phyloP scores from a whole-genome alignment of 2,329 filamentous ascomycete genomes.

The Ophiostoma australiae region DNA sequence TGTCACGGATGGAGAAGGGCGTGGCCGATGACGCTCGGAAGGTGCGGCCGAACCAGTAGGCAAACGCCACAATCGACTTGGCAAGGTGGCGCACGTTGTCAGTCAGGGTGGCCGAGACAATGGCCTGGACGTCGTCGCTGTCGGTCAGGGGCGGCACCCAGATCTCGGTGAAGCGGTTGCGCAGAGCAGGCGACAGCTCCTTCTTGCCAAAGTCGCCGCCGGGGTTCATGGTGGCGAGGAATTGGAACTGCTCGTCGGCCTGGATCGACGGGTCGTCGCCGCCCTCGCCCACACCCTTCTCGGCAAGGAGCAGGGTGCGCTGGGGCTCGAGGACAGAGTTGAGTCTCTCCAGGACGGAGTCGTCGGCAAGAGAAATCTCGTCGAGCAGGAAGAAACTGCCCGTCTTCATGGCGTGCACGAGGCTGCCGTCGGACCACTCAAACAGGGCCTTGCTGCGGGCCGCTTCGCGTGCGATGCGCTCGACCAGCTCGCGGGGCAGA shows the following conservation, averaged over 20 bases:
- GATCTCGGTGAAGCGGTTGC: constrained; percentile 97
- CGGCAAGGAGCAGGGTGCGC: constrained; percentile 79
- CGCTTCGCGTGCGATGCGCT: constrained; percentile 45
- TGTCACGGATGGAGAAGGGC: constrained; percentile 83
- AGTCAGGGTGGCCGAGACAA: constrained; percentile 71
- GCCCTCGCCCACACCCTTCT: constrained; percentile 73
- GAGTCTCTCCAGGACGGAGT: constrained; percentile 90
- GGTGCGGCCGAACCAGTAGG: constrained; percentile 82
- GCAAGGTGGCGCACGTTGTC: constrained; percentile 46
- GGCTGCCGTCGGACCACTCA: constrained; percentile 90
- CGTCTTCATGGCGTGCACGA: constrained; percentile 88
- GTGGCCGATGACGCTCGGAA: constrained; percentile 72
- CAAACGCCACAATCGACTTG: constrained; percentile 72
- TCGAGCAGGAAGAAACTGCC: constrained; percentile 91
- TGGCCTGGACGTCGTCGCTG: constrained; percentile 78
- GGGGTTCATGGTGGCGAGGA: constrained; percentile 98
- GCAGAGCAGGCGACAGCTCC: constrained; percentile 87
- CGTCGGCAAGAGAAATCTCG: constrained; percentile 95
- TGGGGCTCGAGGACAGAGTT: constrained; percentile 94
- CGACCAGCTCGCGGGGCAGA: constrained; percentile 46
- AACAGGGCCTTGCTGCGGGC: constrained; percentile 79
- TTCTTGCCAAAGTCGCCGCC: constrained; percentile 98
- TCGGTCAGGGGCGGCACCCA: constrained; percentile 91
- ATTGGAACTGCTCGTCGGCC: constrained; percentile 75
- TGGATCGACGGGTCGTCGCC: constrained; percentile 54